phyloP scores from a whole-genome alignment of 164 flowering plant genomes.

The Magnolia changhungtana region DNA sequence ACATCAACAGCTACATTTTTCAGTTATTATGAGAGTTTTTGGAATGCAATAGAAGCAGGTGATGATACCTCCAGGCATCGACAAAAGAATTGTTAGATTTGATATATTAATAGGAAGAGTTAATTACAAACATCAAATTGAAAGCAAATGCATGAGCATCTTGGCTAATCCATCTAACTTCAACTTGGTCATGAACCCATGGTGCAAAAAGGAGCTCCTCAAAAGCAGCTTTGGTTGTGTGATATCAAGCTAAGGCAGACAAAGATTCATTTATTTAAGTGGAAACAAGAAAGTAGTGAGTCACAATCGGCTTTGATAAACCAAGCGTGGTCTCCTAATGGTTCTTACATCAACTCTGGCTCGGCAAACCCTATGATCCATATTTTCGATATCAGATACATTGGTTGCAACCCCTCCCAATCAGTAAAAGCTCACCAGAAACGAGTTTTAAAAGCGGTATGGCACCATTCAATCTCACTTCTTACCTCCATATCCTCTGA shows the following conservation, averaged over 20 bases:
- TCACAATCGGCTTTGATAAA: conserved; percentile 93
- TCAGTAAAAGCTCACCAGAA: conserved; percentile 87
- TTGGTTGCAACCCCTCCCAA: conserved; percentile 60
- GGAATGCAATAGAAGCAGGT: conserved; percentile 70
- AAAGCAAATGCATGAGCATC: conserved; percentile 88
- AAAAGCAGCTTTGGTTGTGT: conserved; percentile 71
- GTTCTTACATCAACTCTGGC: conserved; percentile 73
- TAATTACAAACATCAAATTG: conserved; percentile 72
- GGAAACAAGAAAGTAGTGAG: conserved; percentile 91
- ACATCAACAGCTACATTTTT: conserved; percentile 62
- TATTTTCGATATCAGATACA: conserved; percentile 82
- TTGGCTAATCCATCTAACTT: conserved; percentile 90
- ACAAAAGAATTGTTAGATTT: conserved; percentile 74
- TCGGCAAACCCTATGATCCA: conserved; percentile 87
- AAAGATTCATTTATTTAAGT: conserved; percentile 78
- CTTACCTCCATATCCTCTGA: conserved; percentile 88
- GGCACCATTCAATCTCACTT: conserved; percentile 75
- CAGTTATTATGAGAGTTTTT: conserved; percentile 94
- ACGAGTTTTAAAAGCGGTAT: conserved; percentile 82
- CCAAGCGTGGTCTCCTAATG: conserved; percentile 96
- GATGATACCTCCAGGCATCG: conserved; percentile 75
- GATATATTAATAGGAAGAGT: conserved; percentile 54
- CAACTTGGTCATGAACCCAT: conserved; percentile 26
- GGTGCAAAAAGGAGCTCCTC: conserved; percentile 87
- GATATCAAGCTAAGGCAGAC: conserved; percentile 68